Evolutionary conservation across 805 yeast species (phyloP), one percentile per base, ranked within the genome.

Genomic region (Priceomyces medius): DNA sequence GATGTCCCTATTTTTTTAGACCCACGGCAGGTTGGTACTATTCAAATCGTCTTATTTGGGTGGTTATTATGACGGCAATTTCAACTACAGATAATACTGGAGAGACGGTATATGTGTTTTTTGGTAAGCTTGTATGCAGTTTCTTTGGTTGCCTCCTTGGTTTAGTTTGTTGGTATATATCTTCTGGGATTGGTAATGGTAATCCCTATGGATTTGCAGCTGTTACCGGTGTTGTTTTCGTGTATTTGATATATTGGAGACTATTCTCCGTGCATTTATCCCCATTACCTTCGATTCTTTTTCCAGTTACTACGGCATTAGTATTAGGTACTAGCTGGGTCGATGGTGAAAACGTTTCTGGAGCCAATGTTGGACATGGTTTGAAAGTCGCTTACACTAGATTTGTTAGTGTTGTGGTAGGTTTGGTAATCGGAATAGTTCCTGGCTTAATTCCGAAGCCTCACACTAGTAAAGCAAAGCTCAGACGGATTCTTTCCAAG

Each of bases 241-340:
- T 57, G 7, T 54, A 49, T 37, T 38, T 58, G 18, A 20, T 48
- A 2, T 63, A 43, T 41, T 61, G 59, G 43, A 46, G 68, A 20
- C 68, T 63, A 44, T 65, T 62, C 41, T 53, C 66, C 6, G 42
- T 45, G 9, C 69, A 65, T 47, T 33, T 43, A 12, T 43, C 60
- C 3, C 46, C 55, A 7, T 43, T 63, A 3, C 68, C 71, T 0
- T 45, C 49, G 3, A 50, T 63, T 29, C 52, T 65, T 47, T 46
- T 49, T 13, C 53, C 54, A 3, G 57, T 65, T 5, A 53, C 69
- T 0, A 44, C 60, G 13, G 44, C 56, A 1, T 55, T 65, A 42
- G 68, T 64, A 2, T 35, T 62, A 31, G 66, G 68, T 8, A 63
- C 68, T 0, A 59, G 66, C 40, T 64, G 66, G 63, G 50, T 49